Conservation (phyloP, 2,329 filamentous ascomycete species). For the Botrytis galanthina region DNA sequence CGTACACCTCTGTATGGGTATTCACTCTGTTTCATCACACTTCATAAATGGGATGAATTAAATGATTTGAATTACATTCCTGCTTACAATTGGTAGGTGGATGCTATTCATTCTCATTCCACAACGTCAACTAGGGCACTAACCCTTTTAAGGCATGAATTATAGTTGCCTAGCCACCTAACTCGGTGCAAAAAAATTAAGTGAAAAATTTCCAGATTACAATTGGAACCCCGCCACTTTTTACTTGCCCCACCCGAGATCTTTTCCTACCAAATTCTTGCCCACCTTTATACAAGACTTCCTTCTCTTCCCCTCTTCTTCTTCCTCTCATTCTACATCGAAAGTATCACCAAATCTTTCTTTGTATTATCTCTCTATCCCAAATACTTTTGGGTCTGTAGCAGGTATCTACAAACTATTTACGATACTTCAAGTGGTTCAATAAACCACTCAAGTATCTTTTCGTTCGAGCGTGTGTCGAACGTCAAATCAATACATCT, state of each 20-base stretch:
- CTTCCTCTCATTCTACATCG: constrained; percentile 26
- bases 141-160: constrained; percentile 7
- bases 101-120: not conserved
- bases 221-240: constrained; percentile 4
- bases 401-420: constrained; percentile 24
- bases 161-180: constrained; percentile 1
- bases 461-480: constrained; percentile 23
- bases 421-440: constrained; percentile 21
- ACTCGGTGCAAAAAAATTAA: not conserved
- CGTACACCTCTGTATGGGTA: too few relatives aligned
- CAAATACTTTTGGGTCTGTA: constrained; percentile 33
- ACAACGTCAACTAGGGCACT: not conserved
- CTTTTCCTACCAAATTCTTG: constrained; percentile 19
- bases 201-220: constrained; percentile 9
- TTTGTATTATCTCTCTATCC: constrained; percentile 33
- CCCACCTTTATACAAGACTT: constrained; percentile 18
- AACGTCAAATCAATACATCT: constrained; percentile 16
- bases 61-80: not conserved
- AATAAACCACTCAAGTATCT: constrained; percentile 13
- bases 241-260: constrained; percentile 13
- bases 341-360: constrained; percentile 32
- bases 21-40: not conserved
- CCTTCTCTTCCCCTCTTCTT: constrained; percentile 21
- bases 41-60: not conserved
- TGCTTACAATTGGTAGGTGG: not conserved